Percentiles rank a stretch among this genome's conserved stretches.
Conservation (phyloP, 2,329 filamentous ascomycete genomes). For the Claviceps spartinae region DNA sequence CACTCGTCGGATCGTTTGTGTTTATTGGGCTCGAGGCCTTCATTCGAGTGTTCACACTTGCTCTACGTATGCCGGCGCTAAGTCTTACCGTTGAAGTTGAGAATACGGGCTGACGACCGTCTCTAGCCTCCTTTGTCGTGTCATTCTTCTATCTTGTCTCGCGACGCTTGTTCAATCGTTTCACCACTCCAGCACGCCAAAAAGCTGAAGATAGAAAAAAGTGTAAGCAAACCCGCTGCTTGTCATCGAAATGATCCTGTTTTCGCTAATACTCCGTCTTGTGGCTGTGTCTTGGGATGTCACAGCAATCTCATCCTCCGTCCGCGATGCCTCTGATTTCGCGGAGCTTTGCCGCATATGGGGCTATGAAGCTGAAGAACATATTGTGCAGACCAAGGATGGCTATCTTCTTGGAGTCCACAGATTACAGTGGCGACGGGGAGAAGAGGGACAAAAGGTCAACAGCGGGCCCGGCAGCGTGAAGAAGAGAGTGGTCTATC, state of each 20-base stretch:
- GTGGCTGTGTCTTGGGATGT: slow-evolving; percentile 8
- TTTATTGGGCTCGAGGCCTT: slow-evolving; percentile 72
- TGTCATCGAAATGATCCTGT: slow-evolving; percentile 11
- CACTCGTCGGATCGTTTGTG: slow-evolving; percentile 69
- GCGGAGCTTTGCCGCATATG: slow-evolving; percentile 84
- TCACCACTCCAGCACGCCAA: slow-evolving; percentile 57
- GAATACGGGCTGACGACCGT: slow-evolving; percentile 11
- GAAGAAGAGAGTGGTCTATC: slow-evolving; percentile 76
- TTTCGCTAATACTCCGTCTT: slow-evolving; percentile 34
- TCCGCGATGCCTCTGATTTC: slow-evolving; percentile 83
- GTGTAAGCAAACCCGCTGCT: slow-evolving; percentile 25
- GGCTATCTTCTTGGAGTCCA: slow-evolving; percentile 88
- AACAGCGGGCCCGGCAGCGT: slow-evolving; percentile 56
- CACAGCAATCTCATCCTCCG: slow-evolving; percentile 53
- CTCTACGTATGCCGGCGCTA: slow-evolving; percentile 51
- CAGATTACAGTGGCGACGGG: slow-evolving; percentile 67
- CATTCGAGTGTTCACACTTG: slow-evolving; percentile 75
- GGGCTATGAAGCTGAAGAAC: slow-evolving; percentile 90
- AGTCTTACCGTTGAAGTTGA: slow-evolving; percentile 6
- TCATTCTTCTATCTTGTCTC: slow-evolving; percentile 72
- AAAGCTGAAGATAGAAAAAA: slow-evolving; percentile 56
- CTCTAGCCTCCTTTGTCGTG: slow-evolving; percentile 62
- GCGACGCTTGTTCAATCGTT: slow-evolving; percentile 65
- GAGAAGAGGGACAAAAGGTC: slow-evolving; percentile 66
- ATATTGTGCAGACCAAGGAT: slow-evolving; percentile 87